phyloP scores from a whole-genome alignment of 2,329 filamentous ascomycete species.

The Coniochaeta hoffmannii region DNA sequence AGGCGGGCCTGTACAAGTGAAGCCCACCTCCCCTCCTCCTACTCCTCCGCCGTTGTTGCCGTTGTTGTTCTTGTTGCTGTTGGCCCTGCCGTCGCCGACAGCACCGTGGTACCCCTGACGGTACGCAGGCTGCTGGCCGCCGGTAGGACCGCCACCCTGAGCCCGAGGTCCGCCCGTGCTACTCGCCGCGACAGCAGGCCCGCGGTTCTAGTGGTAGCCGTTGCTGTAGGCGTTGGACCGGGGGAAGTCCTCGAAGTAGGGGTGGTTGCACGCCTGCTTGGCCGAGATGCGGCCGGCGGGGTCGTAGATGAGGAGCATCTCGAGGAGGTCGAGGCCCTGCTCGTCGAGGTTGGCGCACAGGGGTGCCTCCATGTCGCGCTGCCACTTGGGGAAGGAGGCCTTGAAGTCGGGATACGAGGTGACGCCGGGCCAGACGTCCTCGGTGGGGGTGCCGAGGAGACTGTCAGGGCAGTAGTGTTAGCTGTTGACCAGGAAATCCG shows the following conservation, averaged over 20 bases:
- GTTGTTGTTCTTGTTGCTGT: not conserved
- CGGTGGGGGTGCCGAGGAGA: constrained; percentile 72
- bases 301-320: constrained; percentile 71
- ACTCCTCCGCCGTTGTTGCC: not conserved
- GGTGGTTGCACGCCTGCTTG: constrained; percentile 77
- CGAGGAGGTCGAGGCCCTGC: constrained; percentile 56
- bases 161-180: not conserved
- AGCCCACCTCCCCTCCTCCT: not conserved
- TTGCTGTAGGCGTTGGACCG: constrained; percentile 17
- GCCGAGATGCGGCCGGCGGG: constrained; percentile 77
- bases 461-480: constrained; percentile 18
- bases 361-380: constrained; percentile 53
- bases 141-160: not conserved
- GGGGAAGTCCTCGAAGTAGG: constrained; percentile 56
- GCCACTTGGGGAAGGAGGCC: constrained; percentile 80
- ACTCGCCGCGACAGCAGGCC: constrained; percentile 1
- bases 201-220: constrained; percentile 21
- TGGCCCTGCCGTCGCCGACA: not conserved
- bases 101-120: not conserved
- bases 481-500: not conserved
- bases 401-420: constrained; percentile 89
- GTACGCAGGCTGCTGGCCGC: not conserved
- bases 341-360: constrained; percentile 67
- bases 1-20: not conserved
- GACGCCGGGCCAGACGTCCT: constrained; percentile 76